Base-by-base conservation (phyloP, 1,284 basidiomycete genomes). In the Rhizopogon parksii region DNA sequence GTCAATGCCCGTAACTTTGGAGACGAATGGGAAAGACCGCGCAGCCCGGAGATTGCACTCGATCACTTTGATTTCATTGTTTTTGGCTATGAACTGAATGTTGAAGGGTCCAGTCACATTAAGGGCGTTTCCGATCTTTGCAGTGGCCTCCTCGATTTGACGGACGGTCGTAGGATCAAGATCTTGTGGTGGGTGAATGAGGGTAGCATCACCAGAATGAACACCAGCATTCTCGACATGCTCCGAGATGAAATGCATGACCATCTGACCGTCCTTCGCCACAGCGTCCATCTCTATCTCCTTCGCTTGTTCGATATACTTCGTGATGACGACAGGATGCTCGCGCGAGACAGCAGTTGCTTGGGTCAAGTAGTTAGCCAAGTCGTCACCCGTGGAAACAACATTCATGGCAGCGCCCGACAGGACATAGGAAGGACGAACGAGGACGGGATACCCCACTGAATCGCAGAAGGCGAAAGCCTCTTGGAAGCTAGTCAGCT, bases 211-310 rank as follows among this genome's bases (percentile, higher is more conserved):
- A 60, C 95, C 94, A 47, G 94, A 97, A 73, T 97, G 86, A 2
- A 99, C 95, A 61, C 95, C 95, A 11, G 95, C 96, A 65, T 99
- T 99, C 75, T 99, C 96, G 64, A 99, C 95, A 69, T 99, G 96
- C 75, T 99, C 95, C 14, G 95, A 99, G 68, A 98, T 91, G 73
- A 94, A 98, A 71, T 99, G 95, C 95, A 98, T 97, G 68, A 98
- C 78, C 82, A 98, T 86, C 77, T 96, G 93, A 40, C 95, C 95
- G 63, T 95, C 91, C 71, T 88, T 90, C 47, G 96, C 96, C 39
- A 99, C 85, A 21, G 96, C 95, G 66, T 99, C 95, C 93, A 99
- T 97, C 76, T 99, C 96, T 60, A 98, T 99, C 73, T 99, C 96
- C 78, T 99, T 98, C 40, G 95, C 95, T 65, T 95, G 91, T 70